Evolutionary conservation across 306 rosid species (phyloP), one percentile per base, ranked within the genome.

Genomic region (Luffa acutangula): DNA sequence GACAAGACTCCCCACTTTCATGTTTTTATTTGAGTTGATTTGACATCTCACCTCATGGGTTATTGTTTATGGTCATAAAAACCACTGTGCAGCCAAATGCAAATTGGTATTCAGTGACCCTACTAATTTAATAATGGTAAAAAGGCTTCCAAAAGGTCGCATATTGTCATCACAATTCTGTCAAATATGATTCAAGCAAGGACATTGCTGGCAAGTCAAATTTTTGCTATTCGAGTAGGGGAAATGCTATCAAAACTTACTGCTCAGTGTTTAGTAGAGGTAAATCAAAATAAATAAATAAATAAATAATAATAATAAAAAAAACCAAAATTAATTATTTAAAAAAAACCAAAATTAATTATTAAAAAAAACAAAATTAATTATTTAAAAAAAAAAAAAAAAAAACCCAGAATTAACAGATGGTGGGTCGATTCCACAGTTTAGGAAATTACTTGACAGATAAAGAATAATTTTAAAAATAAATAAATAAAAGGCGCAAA

Each of bases 21-120:
- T 85, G 83, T 86, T 85, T 78, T 82, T 82, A 83, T 79, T 80
- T 65, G 89, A 80, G 64, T 83, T 80, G 86, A 90, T 64, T 81
- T 83, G 94, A 88, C 93, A 81, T 84, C 84, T 85, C 91, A 80
- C 79, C 82, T 70, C 88, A 78, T 77, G 81, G 85, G 78, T 79
- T 77, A 83, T 80, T 84, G 86, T 77, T 82, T 46, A 36, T 21
- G 77, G 78, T 88, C 87, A 76, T 82, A 88, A 80, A 79, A 77
- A 75, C 76, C 80, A 82, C 84, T 77, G 80, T 46, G 60, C 83
- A 80, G 74, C 71, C 84, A 58, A 80, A 85, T 78, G 81, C 84
- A 87, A 89, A 88, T 63, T 81, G 87, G 77, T 45, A 82, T 71
- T 49, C 71, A 3, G 76, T 42, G 91, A 89, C 62, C 97, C 93